Conservation (phyloP, 306 rosid genomes). For the Quercus dentata region DNA sequence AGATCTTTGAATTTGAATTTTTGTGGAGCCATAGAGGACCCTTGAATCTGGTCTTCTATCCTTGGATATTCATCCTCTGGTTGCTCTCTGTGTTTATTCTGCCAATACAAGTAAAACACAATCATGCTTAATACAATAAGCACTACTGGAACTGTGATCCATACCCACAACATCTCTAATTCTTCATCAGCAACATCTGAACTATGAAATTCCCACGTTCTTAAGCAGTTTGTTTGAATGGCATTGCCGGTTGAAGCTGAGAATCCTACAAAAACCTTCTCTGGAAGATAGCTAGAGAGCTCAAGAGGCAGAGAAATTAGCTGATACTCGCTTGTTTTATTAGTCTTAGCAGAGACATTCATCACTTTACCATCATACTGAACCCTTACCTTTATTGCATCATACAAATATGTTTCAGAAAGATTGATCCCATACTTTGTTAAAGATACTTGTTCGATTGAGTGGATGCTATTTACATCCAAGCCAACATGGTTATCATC, state of each 20-base stretch:
- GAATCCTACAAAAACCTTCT: conserved; percentile 55
- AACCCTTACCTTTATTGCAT: conserved; percentile 14
- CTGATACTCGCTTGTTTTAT: no score
- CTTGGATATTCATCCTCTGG: conserved; percentile 41
- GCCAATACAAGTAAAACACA: conserved; percentile 17
- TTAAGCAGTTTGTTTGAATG: conserved; percentile 55
- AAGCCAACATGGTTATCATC: conserved; percentile 64
- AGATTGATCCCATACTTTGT: conserved; percentile 28
- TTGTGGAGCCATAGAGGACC: conserved; percentile 49
- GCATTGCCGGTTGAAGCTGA: conserved; percentile 59
- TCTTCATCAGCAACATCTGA: conserved; percentile 8
- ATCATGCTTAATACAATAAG: conserved; percentile 14
- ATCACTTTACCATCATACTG: conserved; percentile 29
- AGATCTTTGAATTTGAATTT: conserved; percentile 46
- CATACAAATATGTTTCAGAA: not conserved
- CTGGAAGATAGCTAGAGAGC: conserved; percentile 40
- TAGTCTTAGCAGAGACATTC: conserved; percentile 22
- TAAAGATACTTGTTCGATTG: conserved; percentile 31
- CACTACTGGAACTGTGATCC: conserved; percentile 25
- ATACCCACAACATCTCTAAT: conserved; percentile 37
- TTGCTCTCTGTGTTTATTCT: conserved; percentile 10
- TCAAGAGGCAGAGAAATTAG: conserved; percentile 25
- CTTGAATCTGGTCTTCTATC: conserved; percentile 57
- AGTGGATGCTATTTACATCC: conserved; percentile 48
- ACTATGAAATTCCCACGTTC: conserved; percentile 47